Conservation (phyloP, 192 early-diverging fungal species). For the Spinellus fusiger region DNA sequence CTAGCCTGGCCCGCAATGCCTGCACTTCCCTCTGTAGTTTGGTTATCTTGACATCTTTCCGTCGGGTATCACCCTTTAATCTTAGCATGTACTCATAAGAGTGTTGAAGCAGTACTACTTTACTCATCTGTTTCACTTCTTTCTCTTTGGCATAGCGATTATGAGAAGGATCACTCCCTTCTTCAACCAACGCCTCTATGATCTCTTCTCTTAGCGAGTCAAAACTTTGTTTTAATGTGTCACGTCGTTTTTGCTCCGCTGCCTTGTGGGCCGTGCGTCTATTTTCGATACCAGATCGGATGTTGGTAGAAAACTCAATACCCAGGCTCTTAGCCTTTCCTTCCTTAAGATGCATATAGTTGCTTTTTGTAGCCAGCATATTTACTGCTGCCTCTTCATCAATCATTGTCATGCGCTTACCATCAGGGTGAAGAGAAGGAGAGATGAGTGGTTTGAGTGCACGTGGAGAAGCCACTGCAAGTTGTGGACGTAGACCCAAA, state of each 20-base stretch:
- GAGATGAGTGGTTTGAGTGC: slow-evolving; percentile 40
- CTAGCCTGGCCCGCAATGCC: slow-evolving; percentile 11
- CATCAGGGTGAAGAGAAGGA: slow-evolving; percentile 43
- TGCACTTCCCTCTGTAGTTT: slow-evolving; percentile 24
- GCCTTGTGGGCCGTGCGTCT: too few relatives aligned
- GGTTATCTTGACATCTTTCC: slow-evolving; percentile 28
- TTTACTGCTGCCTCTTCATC: slow-evolving; percentile 26
- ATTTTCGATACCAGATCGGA: slow-evolving; percentile 82
- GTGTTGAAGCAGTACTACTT: slow-evolving; percentile 73
- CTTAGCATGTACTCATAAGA: slow-evolving; percentile 55
- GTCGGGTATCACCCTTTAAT: slow-evolving; percentile 37
- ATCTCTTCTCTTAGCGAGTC: slow-evolving; percentile 68
- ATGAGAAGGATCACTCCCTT: slow-evolving; percentile 7
- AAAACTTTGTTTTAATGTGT: slow-evolving; percentile 88
- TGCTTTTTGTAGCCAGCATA: slow-evolving; percentile 43
- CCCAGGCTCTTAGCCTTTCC: slow-evolving; percentile 79
- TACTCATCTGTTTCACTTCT: slow-evolving; percentile 75
- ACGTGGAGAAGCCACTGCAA: slow-evolving; percentile 17
- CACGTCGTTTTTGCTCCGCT: slow-evolving; percentile 92
- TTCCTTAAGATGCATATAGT: slow-evolving; percentile 84
- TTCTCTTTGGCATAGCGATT: slow-evolving; percentile 18
- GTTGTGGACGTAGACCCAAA: slow-evolving; percentile 17
- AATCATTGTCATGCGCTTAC: slow-evolving; percentile 12
- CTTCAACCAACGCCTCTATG: slow-evolving; percentile 52
- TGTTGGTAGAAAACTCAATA: slow-evolving; percentile 65